These are phyloP conservation scores for Kokia cookei DNA, from an alignment of 441 rosid species.

Conservation along the genomic window DNA sequence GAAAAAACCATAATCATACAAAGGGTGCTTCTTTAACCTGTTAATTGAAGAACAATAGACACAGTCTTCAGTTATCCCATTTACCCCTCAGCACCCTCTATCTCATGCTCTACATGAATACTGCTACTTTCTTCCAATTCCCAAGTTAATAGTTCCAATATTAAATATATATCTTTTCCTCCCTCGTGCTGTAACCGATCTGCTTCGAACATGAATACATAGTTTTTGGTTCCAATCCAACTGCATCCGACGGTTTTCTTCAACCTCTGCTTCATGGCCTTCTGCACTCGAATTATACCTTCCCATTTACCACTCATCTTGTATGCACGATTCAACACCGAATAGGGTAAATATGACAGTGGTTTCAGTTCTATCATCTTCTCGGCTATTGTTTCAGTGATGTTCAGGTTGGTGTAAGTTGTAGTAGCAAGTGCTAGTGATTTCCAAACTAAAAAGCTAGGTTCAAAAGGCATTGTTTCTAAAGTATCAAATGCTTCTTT, in stretches of 20 bases:
- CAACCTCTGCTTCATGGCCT: conserved; percentile 31
- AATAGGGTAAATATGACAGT: conserved; percentile 36
- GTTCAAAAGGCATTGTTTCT: conserved; percentile 40
- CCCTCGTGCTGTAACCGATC: conserved; percentile 48
- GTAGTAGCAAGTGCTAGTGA: conserved; percentile 31
- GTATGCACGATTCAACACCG: conserved; percentile 40
- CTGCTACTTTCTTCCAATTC: conserved; percentile 34
- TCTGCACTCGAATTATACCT: conserved; percentile 40
- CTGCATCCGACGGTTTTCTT: conserved; percentile 42
- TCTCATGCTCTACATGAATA: conserved; percentile 4
- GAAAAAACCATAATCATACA: not conserved
- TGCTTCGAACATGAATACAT: conserved; percentile 31
- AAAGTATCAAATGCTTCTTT: conserved; percentile 34
- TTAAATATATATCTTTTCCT: conserved; percentile 28
- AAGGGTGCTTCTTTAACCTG: not conserved
- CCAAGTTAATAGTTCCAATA: conserved; percentile 41
- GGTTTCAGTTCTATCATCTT: conserved; percentile 40
- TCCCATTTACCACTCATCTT: conserved; percentile 67
- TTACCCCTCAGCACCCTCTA: not conserved
- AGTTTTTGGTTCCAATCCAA: conserved; percentile 45
- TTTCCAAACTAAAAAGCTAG: conserved; percentile 42
- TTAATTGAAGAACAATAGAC: not conserved
- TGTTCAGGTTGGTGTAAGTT: conserved; percentile 27
- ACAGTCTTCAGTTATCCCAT: no score
- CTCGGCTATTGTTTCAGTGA: conserved; percentile 37